A percentile compares a stretch with the other conserved stretches of the same genome.
Evolutionary conservation across 805 yeast genomes (phyloP).

Genomic region (Sugiyamaella smithiae): DNA sequence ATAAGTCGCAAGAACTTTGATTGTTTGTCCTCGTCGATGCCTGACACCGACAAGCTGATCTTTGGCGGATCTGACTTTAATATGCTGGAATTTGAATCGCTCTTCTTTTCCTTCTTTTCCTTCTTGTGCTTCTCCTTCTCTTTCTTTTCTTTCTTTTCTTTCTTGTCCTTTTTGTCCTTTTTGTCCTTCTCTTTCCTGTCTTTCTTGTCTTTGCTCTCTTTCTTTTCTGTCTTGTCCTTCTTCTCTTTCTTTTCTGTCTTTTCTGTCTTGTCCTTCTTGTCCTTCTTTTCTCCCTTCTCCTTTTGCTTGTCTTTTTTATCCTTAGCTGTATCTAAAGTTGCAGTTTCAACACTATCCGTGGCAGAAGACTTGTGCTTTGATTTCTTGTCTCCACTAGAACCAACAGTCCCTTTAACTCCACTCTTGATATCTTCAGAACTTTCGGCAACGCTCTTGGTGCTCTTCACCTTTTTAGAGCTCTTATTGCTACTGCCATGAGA

Average conservation of each 20-base stretch:
- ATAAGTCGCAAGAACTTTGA: conserved; percentile 26
- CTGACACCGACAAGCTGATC: conserved; percentile 17
- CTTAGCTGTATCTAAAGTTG: too few species aligned
- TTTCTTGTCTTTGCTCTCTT: conserved; percentile 8
- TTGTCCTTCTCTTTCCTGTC: neutral
- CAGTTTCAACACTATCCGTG: too few species aligned
- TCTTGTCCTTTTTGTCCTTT: conserved; percentile 4
- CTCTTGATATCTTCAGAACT: too few species aligned
- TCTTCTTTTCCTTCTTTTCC: conserved; percentile 13
- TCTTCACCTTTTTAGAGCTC: too few species aligned
- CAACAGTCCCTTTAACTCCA: too few species aligned
- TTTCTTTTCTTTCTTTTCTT: conserved; percentile 14
- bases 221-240: conserved; percentile 10
- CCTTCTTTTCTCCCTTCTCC: conserved; percentile 3
- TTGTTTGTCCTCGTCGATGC: conserved; percentile 22
- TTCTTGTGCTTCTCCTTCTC: conserved; percentile 8
- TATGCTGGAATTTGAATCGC: conserved; percentile 8
- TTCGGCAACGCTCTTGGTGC: too few species aligned
- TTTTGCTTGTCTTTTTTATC: neutral
- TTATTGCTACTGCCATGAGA: too few species aligned
- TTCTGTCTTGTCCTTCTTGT: conserved; percentile 7
- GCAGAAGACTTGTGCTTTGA: too few species aligned
- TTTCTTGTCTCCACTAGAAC: too few species aligned
- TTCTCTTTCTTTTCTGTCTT: conserved; percentile 6
- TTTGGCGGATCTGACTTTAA: neutral